phyloP scores from a whole-genome alignment of 139 green algal species.

The Coelastrella sp. region DNA sequence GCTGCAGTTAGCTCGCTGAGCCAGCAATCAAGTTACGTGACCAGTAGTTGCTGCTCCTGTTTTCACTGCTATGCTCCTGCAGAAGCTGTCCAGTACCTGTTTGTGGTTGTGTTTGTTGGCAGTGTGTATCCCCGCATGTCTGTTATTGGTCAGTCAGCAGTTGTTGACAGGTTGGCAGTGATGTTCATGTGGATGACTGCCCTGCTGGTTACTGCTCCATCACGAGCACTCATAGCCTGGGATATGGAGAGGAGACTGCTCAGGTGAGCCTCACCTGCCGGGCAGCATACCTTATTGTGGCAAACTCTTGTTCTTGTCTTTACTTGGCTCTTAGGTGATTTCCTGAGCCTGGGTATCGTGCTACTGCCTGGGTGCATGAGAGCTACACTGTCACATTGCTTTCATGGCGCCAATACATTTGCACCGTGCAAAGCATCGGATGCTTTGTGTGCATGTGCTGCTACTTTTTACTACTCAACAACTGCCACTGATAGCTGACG shows the following conservation, averaged over 20 bases:
- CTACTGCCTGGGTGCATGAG: too few relatives aligned
- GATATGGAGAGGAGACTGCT: conserved; percentile 20
- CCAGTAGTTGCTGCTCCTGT: neutral
- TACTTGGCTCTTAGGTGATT: too few relatives aligned
- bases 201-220: conserved; percentile 17
- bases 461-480: too few relatives aligned
- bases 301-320: too few relatives aligned
- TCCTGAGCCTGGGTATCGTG: too few relatives aligned
- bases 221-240: conserved; percentile 19
- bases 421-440: too few relatives aligned
- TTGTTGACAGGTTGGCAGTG: conserved; percentile 10
- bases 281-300: too few relatives aligned
- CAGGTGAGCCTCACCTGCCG: too few relatives aligned
- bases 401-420: too few relatives aligned
- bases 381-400: too few relatives aligned
- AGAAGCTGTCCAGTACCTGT: conserved; percentile 34
- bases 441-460: too few relatives aligned
- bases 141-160: neutral
- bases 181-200: conserved; percentile 28
- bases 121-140: neutral
- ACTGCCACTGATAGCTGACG: too few relatives aligned
- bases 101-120: conserved; percentile 30
- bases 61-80: neutral
- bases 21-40: neutral
- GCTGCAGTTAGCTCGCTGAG: neutral